Evolutionary conservation across 441 rosid species (phyloP).

Genomic region (Adansonia grandidieri): DNA sequence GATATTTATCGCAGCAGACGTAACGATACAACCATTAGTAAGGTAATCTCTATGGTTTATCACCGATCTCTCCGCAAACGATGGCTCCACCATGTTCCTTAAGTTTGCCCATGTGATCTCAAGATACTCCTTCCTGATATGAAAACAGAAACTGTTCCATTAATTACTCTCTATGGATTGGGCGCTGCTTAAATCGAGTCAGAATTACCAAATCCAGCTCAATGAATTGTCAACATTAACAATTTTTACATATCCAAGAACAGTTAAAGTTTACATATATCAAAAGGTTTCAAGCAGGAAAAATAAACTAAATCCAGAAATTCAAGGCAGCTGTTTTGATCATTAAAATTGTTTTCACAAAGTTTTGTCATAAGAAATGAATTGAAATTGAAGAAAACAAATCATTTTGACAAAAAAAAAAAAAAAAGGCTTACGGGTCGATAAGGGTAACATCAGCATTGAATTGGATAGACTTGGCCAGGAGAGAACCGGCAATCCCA

Average conservation of each 20-base stretch:
- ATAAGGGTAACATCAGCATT: conserved; percentile 70
- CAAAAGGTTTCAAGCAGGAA: background rate
- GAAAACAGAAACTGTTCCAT: background rate
- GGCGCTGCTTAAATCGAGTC: background rate
- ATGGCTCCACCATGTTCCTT: conserved; percentile 83
- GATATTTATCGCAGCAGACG: conserved; percentile 61
- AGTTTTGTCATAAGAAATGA: background rate
- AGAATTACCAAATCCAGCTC: background rate
- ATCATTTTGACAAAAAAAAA: background rate
- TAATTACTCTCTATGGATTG: background rate
- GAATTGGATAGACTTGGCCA: conserved; percentile 65
- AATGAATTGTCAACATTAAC: background rate
- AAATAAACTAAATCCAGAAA: background rate
- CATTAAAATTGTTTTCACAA: background rate
- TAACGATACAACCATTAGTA: conserved; percentile 55
- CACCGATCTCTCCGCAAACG: conserved; percentile 66
- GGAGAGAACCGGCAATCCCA: conserved; percentile 67
- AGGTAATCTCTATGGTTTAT: conserved; percentile 73
- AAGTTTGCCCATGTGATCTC: conserved; percentile 83
- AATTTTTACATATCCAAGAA: background rate
- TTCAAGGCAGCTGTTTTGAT: background rate
- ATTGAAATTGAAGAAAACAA: background rate
- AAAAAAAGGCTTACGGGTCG: conserved; percentile 56
- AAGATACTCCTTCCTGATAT: conserved; percentile 78
- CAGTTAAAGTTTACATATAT: background rate